Percentiles rank a stretch among this genome's conserved stretches.
Evolutionary conservation across 352 stramenopile genomes (phyloP).

Genomic region (Pythium folliculosum): DNA sequence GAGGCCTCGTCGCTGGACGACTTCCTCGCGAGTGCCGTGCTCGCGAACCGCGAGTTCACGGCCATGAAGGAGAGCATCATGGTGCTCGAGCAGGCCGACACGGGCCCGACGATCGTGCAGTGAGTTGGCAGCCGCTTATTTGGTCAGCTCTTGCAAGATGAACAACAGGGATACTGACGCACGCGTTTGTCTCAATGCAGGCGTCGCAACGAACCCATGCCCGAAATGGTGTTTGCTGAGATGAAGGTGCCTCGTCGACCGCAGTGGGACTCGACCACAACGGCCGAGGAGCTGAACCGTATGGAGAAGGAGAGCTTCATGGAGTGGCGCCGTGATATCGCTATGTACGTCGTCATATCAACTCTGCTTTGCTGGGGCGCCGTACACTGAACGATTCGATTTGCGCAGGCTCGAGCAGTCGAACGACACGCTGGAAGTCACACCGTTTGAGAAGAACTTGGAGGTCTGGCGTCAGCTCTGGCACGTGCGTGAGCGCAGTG

Average conservation of each 20-base stretch:
- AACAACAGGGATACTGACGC: no score
- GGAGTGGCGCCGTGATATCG: constrained; percentile 96
- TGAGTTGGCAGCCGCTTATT: constrained; percentile 32
- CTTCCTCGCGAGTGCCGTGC: constrained; percentile 90
- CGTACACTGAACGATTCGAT: background rate
- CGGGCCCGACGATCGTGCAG: constrained; percentile 63
- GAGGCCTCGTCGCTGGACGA: constrained; percentile 90
- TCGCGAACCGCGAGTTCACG: constrained; percentile 92
- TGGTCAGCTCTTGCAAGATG: background rate
- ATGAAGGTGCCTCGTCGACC: constrained; percentile 97
- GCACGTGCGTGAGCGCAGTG: constrained; percentile 97
- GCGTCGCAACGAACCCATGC: constrained; percentile 50
- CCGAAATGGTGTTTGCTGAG: constrained; percentile 92
- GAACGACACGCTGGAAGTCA: constrained; percentile 89
- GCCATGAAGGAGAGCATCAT: constrained; percentile 89
- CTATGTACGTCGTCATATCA: constrained; percentile 49
- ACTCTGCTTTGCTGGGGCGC: background rate
- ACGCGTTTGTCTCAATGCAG: constrained; percentile 27
- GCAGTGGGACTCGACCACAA: constrained; percentile 94
- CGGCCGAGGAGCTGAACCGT: constrained; percentile 93
- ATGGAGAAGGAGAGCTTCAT: constrained; percentile 98
- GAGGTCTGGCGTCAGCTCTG: constrained; percentile 99
- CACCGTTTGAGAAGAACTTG: constrained; percentile 99
- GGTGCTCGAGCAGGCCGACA: constrained; percentile 66
- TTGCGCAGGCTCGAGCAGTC: constrained; percentile 64